Evolutionary conservation across 345 rosid species (phyloP), one percentile per base, ranked within the genome.

Genomic region (Euclidium syriacum): DNA sequence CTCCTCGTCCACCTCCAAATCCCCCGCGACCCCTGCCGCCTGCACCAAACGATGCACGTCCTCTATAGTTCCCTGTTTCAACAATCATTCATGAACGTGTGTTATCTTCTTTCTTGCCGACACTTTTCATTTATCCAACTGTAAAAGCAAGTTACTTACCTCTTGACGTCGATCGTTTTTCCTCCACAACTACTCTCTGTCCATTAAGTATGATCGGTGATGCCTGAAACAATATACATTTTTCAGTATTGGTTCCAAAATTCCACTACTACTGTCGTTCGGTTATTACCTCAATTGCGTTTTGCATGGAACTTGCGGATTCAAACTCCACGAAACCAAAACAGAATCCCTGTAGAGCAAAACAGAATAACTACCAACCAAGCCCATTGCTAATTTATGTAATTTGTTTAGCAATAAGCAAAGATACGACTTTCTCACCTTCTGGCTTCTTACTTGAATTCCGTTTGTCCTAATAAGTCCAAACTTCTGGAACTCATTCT

Each of bases 321-420:
- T 90, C 97, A 83, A 85, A 95, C 76, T 95, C 99, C 73, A 95
- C 95, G 23, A 95, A 95, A 35, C 99, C 99, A 79, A 87, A 95
- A 76, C 82, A 80, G 73, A 90, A 85, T 44, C 96, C 99, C 97
- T 95, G 77, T 48, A 18, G 50, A 30, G 33, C 15, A 68, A 25
- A 18, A 59, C 23, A 22, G 5, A 33, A 48, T 24, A 7, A 44
- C 43, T 23, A 65, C 38, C 52, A 42, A 53, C 10, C 7, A 5
- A 27, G 52, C 17, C 54, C 2, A 67, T 20, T 27, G n/a, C 7
- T 33, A 22, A 12, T 29, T 29, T 14, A 14, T 35, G 17, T 17
- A 33, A 18, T 4, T n/a, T 12, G 41, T 16, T 62, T 2, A 12
- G 33, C 18, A 64, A 18, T 50, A 18, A 11, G 6, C 18, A 14